A percentile compares a stretch with the other conserved stretches of the same genome.
Conservation (phyloP, 2,329 filamentous ascomycete species). For the Fusarium piperis region DNA sequence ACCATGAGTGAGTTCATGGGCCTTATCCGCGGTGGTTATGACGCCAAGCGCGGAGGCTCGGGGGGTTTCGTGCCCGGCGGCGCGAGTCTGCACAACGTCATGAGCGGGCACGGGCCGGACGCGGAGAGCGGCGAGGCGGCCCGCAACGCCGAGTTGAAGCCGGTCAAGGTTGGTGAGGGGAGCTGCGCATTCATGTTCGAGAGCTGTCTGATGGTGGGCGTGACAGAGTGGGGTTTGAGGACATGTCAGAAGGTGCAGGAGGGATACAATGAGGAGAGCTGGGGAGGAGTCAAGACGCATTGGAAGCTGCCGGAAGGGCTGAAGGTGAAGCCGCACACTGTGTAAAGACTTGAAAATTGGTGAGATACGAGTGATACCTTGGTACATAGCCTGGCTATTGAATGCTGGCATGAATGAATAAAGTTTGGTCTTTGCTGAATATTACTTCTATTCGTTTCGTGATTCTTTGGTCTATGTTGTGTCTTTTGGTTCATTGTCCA, state of each 20-base stretch:
- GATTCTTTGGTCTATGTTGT: neutral
- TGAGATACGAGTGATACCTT: neutral
- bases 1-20: constrained; percentile 74
- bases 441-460: neutral
- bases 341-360: constrained; percentile 7
- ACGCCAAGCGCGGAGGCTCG: constrained; percentile 66
- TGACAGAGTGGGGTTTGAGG: constrained; percentile 74
- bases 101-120: constrained; percentile 74
- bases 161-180: constrained; percentile 66
- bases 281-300: constrained; percentile 73
- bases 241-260: constrained; percentile 69
- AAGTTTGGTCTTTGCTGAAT: neutral
- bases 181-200: constrained; percentile 77
- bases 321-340: constrained; percentile 40
- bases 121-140: constrained; percentile 66
- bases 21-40: constrained; percentile 66
- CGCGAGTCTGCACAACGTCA: constrained; percentile 74
- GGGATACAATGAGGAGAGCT: constrained; percentile 83
- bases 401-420: neutral
- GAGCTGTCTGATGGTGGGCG: constrained; percentile 74
- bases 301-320: constrained; percentile 59
- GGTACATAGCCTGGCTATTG: neutral
- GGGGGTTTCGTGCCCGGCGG: constrained; percentile 68
- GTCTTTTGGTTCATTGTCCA: constrained; percentile 2
- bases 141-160: constrained; percentile 62